Evolutionary conservation across 257 asterid genomes (phyloP).

Genomic region (Forsythia viridissima): DNA sequence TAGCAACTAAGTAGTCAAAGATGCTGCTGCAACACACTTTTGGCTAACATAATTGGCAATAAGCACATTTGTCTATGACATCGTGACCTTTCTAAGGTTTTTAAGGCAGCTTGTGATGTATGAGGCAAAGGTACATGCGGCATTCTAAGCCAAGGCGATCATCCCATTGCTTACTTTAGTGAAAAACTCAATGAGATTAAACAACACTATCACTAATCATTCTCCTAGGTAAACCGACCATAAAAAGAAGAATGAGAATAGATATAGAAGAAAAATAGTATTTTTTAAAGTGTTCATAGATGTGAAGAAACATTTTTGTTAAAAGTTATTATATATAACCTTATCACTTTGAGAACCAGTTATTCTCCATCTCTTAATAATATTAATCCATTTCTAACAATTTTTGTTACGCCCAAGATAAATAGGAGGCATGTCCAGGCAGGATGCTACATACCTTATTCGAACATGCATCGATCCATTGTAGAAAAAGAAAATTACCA

Average conservation of each 20-base stretch:
- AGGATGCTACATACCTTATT: not conserved
- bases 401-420: not conserved
- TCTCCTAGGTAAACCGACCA: not conserved
- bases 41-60: not conserved
- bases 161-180: not conserved
- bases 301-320: not conserved
- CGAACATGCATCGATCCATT: not conserved
- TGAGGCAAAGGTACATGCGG: not conserved
- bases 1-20: not conserved
- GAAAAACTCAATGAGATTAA: not conserved
- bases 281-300: not conserved
- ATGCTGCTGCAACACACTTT: not conserved
- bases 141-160: not conserved
- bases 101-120: no score
- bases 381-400: not conserved
- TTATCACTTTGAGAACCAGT: not conserved
- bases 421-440: not conserved
- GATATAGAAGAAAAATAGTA: not conserved
- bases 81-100: not conserved
- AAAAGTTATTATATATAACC: not conserved
- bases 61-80: not conserved
- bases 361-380: not conserved
- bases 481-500: not conserved
- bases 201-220: not conserved
- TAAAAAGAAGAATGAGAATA: not conserved